Evolutionary conservation across 441 rosid genomes (phyloP).

Genomic region (Bocquillonia castaneifolia): DNA sequence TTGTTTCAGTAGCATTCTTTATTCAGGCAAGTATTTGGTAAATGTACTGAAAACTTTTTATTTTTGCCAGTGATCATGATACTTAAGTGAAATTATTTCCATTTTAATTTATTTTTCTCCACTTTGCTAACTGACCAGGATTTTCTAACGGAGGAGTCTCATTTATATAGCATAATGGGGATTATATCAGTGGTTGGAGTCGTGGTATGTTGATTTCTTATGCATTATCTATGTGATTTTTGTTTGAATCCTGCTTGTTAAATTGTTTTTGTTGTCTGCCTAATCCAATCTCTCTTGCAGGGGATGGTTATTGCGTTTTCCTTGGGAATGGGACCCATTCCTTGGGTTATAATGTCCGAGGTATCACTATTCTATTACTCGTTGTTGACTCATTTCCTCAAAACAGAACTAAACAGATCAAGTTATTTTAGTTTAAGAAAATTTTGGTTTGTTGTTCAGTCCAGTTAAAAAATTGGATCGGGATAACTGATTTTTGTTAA

Average conservation of each 20-base stretch:
- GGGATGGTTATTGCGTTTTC: slow-evolving; percentile 69
- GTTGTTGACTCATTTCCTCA: neutral
- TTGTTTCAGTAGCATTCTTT: slow-evolving; percentile 65
- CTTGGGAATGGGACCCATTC: slow-evolving; percentile 88
- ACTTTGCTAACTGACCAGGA: slow-evolving; percentile 39
- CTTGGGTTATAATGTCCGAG: slow-evolving; percentile 98
- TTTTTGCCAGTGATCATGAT: neutral
- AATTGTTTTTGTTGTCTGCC: neutral
- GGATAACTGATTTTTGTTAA: too few relatives aligned
- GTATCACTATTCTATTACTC: slow-evolving; percentile 28
- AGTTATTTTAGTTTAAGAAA: neutral
- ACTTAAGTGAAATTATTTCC: neutral
- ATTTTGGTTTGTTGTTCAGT: neutral
- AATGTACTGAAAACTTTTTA: neutral
- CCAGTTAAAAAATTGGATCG: neutral
- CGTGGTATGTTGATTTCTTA: slow-evolving; percentile 52
- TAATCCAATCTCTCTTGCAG: slow-evolving; percentile 35
- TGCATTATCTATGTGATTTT: neutral
- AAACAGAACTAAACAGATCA: neutral
- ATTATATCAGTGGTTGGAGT: slow-evolving; percentile 73
- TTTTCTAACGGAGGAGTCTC: slow-evolving; percentile 44
- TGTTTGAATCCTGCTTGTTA: slow-evolving; percentile 14
- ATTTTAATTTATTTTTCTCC: slow-evolving; percentile 6
- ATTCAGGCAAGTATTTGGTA: slow-evolving; percentile 40
- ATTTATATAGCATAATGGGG: slow-evolving; percentile 48